Percentiles rank a stretch among this genome's conserved stretches.
These are phyloP conservation scores for Backusella sp. DNA, from an alignment of 192 early-diverging fungal species.

Conservation along the genomic window DNA sequence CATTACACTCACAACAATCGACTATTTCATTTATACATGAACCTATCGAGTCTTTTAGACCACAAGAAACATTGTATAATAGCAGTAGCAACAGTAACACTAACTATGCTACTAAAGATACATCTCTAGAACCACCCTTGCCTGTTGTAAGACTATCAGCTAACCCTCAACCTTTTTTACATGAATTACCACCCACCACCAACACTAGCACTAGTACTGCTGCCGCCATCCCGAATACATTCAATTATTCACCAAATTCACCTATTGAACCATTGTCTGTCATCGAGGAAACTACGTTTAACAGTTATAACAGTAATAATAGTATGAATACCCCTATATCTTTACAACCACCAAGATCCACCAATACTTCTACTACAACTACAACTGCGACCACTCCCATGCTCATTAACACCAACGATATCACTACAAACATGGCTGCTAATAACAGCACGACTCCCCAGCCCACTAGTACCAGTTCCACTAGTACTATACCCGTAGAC, in stretches of 20 bases:
- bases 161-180: neutral
- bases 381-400: neutral
- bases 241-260: neutral
- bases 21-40: conserved; percentile 22
- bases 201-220: neutral
- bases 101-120: neutral
- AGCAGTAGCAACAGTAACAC: neutral
- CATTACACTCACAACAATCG: neutral
- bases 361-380: neutral
- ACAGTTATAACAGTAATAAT: neutral
- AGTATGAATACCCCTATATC: neutral
- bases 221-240: neutral
- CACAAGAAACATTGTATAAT: neutral
- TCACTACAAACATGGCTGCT: neutral
- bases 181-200: neutral
- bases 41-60: conserved; percentile 14
- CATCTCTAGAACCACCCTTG: neutral
- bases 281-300: neutral
- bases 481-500: conserved; percentile 29
- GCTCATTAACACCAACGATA: neutral
- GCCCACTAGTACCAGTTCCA: conserved; percentile 18
- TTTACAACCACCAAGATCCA: neutral
- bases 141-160: neutral
- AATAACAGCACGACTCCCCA: neutral
- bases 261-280: neutral